Conservation (phyloP, 352 stramenopile genomes). For the Phytophthora pistaciae region DNA sequence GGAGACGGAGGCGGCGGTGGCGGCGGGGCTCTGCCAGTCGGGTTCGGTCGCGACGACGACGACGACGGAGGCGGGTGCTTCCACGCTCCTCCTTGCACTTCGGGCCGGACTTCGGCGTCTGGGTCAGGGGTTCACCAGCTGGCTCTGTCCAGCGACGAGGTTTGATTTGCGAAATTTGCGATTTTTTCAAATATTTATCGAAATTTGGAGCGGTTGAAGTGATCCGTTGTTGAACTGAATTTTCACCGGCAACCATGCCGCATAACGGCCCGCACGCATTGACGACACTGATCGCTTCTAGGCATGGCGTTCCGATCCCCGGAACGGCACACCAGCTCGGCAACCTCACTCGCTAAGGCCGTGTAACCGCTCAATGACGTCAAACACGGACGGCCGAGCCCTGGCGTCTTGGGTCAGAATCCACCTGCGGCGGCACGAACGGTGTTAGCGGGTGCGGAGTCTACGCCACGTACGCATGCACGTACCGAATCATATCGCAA, state of each 20-base stretch:
- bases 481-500: conserved; percentile 78
- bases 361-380: conserved; percentile 76
- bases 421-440: conserved; percentile 48
- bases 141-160: neutral
- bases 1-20: too few relatives aligned
- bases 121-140: neutral
- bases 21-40: neutral
- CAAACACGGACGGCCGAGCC: conserved; percentile 65
- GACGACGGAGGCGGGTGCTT: neutral
- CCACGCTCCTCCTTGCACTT: neutral
- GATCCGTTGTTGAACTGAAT: too few relatives aligned
- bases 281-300: neutral
- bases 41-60: neutral
- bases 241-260: too few relatives aligned
- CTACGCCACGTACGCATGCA: neutral
- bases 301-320: neutral
- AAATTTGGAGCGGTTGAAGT: too few relatives aligned
- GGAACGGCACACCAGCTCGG: neutral
- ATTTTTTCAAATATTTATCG: too few relatives aligned
- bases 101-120: neutral
- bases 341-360: conserved; percentile 17
- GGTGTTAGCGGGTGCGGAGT: neutral
- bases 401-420: conserved; percentile 69
- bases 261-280: neutral
- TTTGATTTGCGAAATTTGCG: neutral